Evolutionary conservation across 1,284 basidiomycete genomes (phyloP).

Genomic region (Ustanciosporium gigantosporum): DNA sequence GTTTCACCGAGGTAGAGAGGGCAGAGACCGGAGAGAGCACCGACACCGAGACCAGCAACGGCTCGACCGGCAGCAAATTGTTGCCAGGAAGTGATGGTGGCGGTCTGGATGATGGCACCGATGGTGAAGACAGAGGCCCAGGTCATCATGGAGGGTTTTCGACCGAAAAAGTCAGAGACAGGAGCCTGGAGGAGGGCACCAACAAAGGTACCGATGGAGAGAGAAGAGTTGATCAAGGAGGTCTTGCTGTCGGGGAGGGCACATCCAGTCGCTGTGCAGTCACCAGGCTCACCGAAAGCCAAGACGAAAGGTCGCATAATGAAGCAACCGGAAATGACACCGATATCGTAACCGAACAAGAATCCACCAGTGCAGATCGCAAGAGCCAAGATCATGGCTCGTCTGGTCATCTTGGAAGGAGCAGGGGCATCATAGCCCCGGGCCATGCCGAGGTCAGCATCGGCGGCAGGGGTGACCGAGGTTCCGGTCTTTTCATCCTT

Average conservation of each 20-base stretch:
- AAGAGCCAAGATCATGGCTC: slow-evolving; percentile 26
- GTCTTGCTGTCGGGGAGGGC: slow-evolving; percentile 62
- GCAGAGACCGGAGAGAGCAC: slow-evolving; percentile 62
- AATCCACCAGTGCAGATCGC: slow-evolving; percentile 45
- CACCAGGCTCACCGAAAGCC: slow-evolving; percentile 22
- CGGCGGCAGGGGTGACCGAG: slow-evolving; percentile 20
- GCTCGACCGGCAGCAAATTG: slow-evolving; percentile 47
- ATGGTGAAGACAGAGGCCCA: slow-evolving; percentile 64
- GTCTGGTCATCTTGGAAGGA: slow-evolving; percentile 37
- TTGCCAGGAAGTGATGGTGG: slow-evolving; percentile 29
- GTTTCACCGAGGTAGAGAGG: slow-evolving; percentile 83
- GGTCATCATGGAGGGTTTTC: slow-evolving; percentile 69
- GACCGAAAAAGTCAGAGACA: slow-evolving; percentile 68
- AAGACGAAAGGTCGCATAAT: slow-evolving; percentile 46
- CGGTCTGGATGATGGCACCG: slow-evolving; percentile 52
- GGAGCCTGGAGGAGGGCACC: slow-evolving; percentile 65
- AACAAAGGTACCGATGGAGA: slow-evolving; percentile 75
- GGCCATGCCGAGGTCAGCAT: slow-evolving; percentile 17
- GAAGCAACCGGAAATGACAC: slow-evolving; percentile 42
- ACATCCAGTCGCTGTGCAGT: slow-evolving; percentile 19
- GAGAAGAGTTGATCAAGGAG: slow-evolving; percentile 72
- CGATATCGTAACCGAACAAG: slow-evolving; percentile 44
- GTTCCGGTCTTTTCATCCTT: slow-evolving; percentile 35
- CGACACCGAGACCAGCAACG: slow-evolving; percentile 51
- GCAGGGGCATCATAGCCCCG: slow-evolving; percentile 33